These are phyloP conservation scores for Antrodiella citrinella DNA, from an alignment of 768 basidiomycete genomes.

Conservation along the genomic window DNA sequence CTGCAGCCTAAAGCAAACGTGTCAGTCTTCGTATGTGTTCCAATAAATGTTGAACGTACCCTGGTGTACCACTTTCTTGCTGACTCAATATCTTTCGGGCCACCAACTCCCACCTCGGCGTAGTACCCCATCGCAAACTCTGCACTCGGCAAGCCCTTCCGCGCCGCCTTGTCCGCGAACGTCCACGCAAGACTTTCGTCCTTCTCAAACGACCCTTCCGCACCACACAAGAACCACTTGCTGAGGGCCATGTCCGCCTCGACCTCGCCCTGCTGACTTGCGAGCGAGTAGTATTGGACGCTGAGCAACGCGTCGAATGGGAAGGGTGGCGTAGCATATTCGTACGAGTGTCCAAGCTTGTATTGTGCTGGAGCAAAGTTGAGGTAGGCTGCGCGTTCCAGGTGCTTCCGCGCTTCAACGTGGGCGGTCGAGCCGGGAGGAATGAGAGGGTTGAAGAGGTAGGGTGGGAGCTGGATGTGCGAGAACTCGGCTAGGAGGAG, in stretches of 20 bases:
- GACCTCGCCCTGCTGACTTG: conserved; percentile 76
- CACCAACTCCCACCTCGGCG: conserved; percentile 85
- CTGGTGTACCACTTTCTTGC: conserved; percentile 75
- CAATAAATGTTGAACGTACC: conserved; percentile 27
- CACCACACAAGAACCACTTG: conserved; percentile 96
- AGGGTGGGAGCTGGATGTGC: conserved; percentile 43
- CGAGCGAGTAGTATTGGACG: conserved; percentile 84
- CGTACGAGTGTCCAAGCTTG: conserved; percentile 88
- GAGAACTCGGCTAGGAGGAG: conserved; percentile 80
- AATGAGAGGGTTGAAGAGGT: conserved; percentile 47
- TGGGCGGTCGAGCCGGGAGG: conserved; percentile 38
- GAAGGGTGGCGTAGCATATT: conserved; percentile 81
- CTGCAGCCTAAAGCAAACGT: conserved; percentile 44
- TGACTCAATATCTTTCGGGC: conserved; percentile 47
- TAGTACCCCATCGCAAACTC: conserved; percentile 98
- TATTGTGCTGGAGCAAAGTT: conserved; percentile 83
- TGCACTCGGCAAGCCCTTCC: conserved; percentile 67
- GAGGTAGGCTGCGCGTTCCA: conserved; percentile 82
- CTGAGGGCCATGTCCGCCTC: conserved; percentile 96
- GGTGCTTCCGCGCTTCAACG: conserved; percentile 62
- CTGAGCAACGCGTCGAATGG: conserved; percentile 82
- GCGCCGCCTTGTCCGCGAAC: conserved; percentile 84
- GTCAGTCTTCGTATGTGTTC: neutral
- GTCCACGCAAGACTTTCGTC: conserved; percentile 80
- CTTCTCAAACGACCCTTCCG: conserved; percentile 69